A percentile compares a stretch with the other conserved stretches of the same genome.
phyloP scores from a whole-genome alignment of 2,329 filamentous ascomycete genomes.

The Aspergillus fructus region DNA sequence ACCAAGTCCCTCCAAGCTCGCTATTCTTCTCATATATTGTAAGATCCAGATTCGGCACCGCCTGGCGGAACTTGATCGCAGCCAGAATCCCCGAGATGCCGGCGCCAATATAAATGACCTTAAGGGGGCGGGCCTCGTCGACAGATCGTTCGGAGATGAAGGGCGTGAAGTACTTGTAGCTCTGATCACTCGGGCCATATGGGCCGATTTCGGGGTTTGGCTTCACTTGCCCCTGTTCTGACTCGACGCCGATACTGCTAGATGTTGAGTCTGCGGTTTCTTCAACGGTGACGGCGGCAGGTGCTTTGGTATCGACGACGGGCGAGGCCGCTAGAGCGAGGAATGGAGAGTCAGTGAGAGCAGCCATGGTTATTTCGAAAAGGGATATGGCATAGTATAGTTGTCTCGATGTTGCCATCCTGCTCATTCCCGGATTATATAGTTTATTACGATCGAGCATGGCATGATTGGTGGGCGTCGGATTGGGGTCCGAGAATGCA shows the following conservation, averaged over 20 bases:
- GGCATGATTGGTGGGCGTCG: neutral
- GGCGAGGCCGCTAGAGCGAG: neutral
- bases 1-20: conserved; percentile 6
- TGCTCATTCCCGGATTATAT: too few relatives aligned
- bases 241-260: neutral
- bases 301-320: neutral
- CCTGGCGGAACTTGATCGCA: neutral
- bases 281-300: neutral
- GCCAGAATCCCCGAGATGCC: conserved; percentile 4
- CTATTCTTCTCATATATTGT: conserved; percentile 4
- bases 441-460: too few relatives aligned
- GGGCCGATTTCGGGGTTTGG: neutral
- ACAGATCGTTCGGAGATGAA: neutral
- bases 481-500: neutral
- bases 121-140: neutral
- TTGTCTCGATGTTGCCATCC: too few relatives aligned
- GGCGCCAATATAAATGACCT: conserved; percentile 6
- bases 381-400: too few relatives aligned
- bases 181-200: neutral
- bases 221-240: too few relatives aligned
- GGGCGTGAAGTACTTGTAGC: neutral
- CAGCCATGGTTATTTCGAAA: neutral
- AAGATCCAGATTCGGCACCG: neutral
- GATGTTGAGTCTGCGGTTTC: neutral
- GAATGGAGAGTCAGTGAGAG: neutral